A percentile compares a stretch with the other conserved stretches of the same genome.
Evolutionary conservation across 139 green algal genomes (phyloP).

Genomic region (Volvox africanus): DNA sequence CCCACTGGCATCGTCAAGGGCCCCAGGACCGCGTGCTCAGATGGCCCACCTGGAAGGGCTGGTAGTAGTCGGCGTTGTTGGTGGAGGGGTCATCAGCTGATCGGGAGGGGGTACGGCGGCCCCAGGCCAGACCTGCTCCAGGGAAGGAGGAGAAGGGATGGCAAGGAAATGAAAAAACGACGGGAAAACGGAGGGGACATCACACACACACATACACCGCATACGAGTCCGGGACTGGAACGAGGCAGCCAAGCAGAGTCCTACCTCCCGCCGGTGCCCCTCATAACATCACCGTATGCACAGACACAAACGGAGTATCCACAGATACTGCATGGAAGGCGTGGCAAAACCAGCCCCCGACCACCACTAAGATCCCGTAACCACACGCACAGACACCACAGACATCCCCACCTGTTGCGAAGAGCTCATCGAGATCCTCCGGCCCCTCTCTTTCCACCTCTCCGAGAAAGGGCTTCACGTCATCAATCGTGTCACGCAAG

Average conservation of each 20-base stretch:
- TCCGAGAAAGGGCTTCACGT: constrained; percentile 77
- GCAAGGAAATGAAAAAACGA: neutral
- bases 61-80: constrained; percentile 27
- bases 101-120: neutral
- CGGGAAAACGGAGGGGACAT: neutral
- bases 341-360: neutral
- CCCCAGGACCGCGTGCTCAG: too few relatives aligned
- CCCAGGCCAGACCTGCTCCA: constrained; percentile 37
- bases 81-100: constrained; percentile 23
- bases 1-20: too few relatives aligned
- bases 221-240: too few relatives aligned
- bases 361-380: too few relatives aligned
- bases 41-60: constrained; percentile 12
- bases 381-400: too few relatives aligned
- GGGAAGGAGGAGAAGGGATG: neutral
- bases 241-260: too few relatives aligned
- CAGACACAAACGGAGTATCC: too few relatives aligned
- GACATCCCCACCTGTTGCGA: neutral
- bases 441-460: neutral
- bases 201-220: too few relatives aligned
- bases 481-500: constrained; percentile 86
- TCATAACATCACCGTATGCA: too few relatives aligned
- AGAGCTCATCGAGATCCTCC: constrained; percentile 36
- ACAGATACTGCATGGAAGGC: too few relatives aligned
- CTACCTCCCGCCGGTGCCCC: too few relatives aligned